phyloP scores from a whole-genome alignment of 805 yeast species.

The Wickerhamomyces tratensis region DNA sequence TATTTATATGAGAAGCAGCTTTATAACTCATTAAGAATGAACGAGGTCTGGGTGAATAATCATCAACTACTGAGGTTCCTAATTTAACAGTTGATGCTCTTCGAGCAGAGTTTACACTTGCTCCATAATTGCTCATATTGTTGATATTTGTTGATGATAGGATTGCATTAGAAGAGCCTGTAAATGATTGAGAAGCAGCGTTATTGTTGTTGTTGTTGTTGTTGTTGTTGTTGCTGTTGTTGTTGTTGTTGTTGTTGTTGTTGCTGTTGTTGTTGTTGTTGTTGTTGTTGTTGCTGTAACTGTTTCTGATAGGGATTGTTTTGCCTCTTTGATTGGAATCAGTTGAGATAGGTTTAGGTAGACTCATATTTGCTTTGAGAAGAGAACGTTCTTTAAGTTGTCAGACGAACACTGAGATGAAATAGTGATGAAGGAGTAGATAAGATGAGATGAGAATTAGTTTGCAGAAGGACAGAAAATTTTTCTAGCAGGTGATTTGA shows the following conservation, averaged over 20 bases:
- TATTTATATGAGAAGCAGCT: too few species aligned
- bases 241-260: background rate
- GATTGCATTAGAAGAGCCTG: background rate
- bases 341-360: background rate
- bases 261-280: background rate
- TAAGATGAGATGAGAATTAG: too few species aligned
- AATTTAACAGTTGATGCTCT: slow-evolving; percentile 10
- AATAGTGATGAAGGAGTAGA: too few species aligned
- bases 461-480: too few species aligned
- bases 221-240: background rate
- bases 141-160: slow-evolving; percentile 2
- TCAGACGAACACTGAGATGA: too few species aligned
- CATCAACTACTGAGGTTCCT: slow-evolving; percentile 6
- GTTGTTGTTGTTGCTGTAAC: background rate
- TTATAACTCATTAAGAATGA: background rate
- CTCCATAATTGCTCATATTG: too few species aligned
- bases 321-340: background rate
- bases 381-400: too few species aligned
- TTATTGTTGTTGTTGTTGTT: too few species aligned
- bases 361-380: background rate
- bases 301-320: background rate
- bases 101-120: background rate
- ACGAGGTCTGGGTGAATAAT: slow-evolving; percentile 1
- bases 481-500: too few species aligned
- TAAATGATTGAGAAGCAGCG: too few species aligned